Base-by-base conservation (phyloP, 371 early-diverging fungal genomes). In the Globomyces sp. region DNA sequence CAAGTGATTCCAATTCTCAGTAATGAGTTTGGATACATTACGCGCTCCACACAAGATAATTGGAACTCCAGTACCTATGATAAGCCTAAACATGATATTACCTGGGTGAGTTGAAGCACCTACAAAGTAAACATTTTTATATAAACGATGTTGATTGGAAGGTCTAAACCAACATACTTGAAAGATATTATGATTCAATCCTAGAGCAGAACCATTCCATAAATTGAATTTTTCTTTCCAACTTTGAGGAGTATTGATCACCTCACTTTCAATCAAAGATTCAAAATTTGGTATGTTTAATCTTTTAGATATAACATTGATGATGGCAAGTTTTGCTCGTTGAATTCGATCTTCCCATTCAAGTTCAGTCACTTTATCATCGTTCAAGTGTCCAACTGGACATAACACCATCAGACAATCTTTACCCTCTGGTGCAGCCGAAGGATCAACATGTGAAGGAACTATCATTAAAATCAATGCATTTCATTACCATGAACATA, bases 81-180 rank as follows among this genome's bases (percentile, higher is more conserved):
- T 24, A 24, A 24, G 24, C 24, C 24, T 24, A 24, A 24, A 24
- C 24, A 24, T 24, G 24, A 24, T 0, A 24, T 24, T 24, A 3
- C 55, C 55, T 58, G 88, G 88, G 69, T 87, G 86, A 1, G 88
- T 84, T 24, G 81, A 82, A 2, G 84, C 83, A 57, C 76, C 88
- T 42, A 86, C 86, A 72, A 87, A 87, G 72, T 83, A 87, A 47
- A 86, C 48, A 49, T 87, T 87, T 58, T 81, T 74, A 57, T 70
- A 80, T 1, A 77, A 76, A 1, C 79, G 78, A 66, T 87, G 85
- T 50, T 80, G 71, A 42, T 84, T 85, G 24, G 77, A 73, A 0
- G 87, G 87, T 44, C 88, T 73, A 68, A 87, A 81, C 77, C 82
- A 85, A 1, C 80, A 69, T 0, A 87, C 88, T 67, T 87, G 86